Evolutionary conservation across 108 stramenopile genomes (phyloP).

Genomic region (Asterionellopsis glacialis): DNA sequence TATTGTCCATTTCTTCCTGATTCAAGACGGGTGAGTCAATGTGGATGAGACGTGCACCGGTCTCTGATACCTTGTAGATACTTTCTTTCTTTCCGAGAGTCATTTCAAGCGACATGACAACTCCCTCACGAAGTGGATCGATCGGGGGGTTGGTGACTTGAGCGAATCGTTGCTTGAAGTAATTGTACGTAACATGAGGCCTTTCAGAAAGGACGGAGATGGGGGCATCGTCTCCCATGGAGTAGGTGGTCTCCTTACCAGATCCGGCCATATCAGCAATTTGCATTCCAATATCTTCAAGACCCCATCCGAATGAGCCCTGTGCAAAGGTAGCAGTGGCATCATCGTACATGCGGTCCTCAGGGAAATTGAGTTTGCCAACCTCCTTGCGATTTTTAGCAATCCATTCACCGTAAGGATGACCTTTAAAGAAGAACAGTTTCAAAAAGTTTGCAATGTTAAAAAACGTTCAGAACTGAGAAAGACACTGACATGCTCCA

Average conservation of each 20-base stretch:
- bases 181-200: conserved; percentile 90
- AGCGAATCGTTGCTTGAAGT: conserved; percentile 97
- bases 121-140: conserved; percentile 94
- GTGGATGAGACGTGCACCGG: conserved; percentile 80
- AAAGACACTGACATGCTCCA: too few relatives aligned
- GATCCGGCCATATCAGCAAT: conserved; percentile 91
- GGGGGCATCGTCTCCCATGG: conserved; percentile 98
- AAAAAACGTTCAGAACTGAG: not conserved
- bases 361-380: conserved; percentile 28
- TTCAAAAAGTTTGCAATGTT: not conserved
- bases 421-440: conserved; percentile 26
- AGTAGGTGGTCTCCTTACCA: conserved; percentile 94
- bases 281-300: conserved; percentile 97
- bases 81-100: conserved; percentile 92
- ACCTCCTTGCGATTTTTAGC: conserved; percentile 71
- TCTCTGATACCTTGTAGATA: conserved; percentile 88
- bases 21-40: conserved; percentile 81
- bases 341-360: conserved; percentile 74
- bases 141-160: conserved; percentile 99
- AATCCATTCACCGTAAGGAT: conserved; percentile 89
- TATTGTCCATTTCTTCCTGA: conserved; percentile 62
- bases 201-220: conserved; percentile 85
- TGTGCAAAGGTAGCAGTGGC: conserved; percentile 78
- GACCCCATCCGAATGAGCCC: conserved; percentile 88
- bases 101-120: conserved; percentile 95